Percentiles rank a stretch among this genome's conserved stretches.
Evolutionary conservation across 2,329 filamentous ascomycete genomes (phyloP).

Genomic region (Diplodia mutila): DNA sequence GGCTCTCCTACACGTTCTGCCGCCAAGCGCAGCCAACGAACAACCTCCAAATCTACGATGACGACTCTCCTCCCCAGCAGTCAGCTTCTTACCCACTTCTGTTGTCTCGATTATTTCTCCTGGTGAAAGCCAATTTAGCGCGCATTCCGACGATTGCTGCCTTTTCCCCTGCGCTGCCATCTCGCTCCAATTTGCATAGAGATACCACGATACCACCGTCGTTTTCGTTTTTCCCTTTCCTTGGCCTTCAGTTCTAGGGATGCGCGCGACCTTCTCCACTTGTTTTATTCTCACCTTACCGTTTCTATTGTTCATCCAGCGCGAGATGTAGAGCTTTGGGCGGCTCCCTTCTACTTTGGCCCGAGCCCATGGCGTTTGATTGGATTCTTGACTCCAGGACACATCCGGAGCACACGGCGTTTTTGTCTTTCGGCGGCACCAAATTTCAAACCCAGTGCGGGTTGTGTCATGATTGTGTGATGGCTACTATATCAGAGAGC

Average conservation of each 20-base stretch:
- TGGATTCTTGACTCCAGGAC: not conserved
- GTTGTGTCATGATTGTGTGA: conserved; percentile 16
- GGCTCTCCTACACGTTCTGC: conserved; percentile 1
- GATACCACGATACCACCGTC: conserved; percentile 24
- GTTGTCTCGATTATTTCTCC: not conserved
- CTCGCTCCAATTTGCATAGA: conserved; percentile 16
- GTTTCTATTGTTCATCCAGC: conserved; percentile 3
- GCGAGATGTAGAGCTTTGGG: not conserved
- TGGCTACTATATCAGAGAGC: conserved; percentile 15
- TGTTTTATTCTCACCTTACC: not conserved
- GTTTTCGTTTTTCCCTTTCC: not conserved
- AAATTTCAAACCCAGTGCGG: conserved; percentile 14
- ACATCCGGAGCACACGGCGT: conserved; percentile 5
- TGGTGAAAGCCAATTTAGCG: conserved; percentile 4
- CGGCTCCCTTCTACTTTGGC: conserved; percentile 6
- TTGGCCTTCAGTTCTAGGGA: not conserved
- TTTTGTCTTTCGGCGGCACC: conserved; percentile 1
- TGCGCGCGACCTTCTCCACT: not conserved
- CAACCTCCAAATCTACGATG: conserved; percentile 2
- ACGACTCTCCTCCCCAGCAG: conserved; percentile 21
- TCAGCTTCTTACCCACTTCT: conserved; percentile 8
- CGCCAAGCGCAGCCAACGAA: conserved; percentile 11
- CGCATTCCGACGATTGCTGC: conserved; percentile 12
- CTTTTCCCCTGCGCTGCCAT: conserved; percentile 14
- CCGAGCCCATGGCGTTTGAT: conserved; percentile 3